Percentiles rank a stretch among this genome's conserved stretches.
Conservation (phyloP, 345 rosid species). For the Hevea brasiliensis region DNA sequence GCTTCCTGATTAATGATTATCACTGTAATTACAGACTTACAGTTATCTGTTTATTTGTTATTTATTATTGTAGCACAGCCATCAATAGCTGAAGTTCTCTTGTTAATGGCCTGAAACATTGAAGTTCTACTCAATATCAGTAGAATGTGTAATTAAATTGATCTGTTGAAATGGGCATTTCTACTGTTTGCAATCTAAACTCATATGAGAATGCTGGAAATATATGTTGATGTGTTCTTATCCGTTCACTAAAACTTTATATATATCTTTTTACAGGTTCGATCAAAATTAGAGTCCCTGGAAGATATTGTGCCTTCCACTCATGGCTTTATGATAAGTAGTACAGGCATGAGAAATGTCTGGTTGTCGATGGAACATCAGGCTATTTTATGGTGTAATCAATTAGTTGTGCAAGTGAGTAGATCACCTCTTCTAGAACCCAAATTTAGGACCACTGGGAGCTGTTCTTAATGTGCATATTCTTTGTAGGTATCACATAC, state of each 20-base stretch:
- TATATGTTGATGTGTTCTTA: background rate
- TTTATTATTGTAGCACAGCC: background rate
- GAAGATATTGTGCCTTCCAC: slow-evolving; percentile 91
- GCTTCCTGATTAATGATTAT: background rate
- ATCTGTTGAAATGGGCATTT: background rate
- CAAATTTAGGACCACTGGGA: slow-evolving; percentile 7
- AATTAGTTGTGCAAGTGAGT: slow-evolving; percentile 93
- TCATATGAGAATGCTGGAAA: background rate
- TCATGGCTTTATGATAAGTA: slow-evolving; percentile 87
- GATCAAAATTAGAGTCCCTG: slow-evolving; percentile 77
- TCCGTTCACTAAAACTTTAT: background rate
- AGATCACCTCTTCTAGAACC: slow-evolving; percentile 15
- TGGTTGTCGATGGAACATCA: slow-evolving; percentile 99
- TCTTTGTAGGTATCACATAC: slow-evolving; percentile 87
- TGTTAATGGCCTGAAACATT: background rate
- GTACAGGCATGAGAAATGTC: slow-evolving; percentile 89
- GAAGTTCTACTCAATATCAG: background rate
- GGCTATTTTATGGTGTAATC: slow-evolving; percentile 97
- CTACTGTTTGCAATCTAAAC: background rate
- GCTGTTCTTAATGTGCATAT: slow-evolving; percentile 30
- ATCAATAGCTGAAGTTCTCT: background rate
- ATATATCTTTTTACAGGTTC: slow-evolving; percentile 51
- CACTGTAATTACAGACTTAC: background rate
- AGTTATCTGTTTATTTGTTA: background rate
- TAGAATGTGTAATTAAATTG: background rate